These are phyloP conservation scores for Adansonia rubrostipa DNA, from an alignment of 441 rosid species.

Conservation along the genomic window DNA sequence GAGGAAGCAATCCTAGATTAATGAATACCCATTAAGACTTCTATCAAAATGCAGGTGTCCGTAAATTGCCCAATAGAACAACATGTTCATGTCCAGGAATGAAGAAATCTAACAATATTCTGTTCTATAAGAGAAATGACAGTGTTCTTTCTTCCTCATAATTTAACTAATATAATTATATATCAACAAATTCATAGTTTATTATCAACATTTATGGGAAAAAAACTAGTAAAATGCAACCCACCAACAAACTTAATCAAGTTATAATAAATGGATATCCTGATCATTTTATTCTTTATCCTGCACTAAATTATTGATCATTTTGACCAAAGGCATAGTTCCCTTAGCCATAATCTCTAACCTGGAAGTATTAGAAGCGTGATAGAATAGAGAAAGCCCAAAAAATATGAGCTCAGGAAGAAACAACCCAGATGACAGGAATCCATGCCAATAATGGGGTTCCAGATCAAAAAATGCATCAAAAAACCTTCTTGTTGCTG, in stretches of 20 bases:
- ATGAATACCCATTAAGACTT: not conserved
- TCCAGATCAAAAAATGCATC: slow-evolving; percentile 83
- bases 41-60: slow-evolving; percentile 1
- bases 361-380: slow-evolving; percentile 87
- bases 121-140: not conserved
- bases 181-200: not conserved
- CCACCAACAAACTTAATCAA: slow-evolving; percentile 19
- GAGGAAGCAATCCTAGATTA: not conserved
- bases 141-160: not conserved
- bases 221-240: slow-evolving; percentile 22
- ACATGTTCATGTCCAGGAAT: not conserved
- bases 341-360: slow-evolving; percentile 95
- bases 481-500: slow-evolving; percentile 84
- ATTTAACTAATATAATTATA: not conserved
- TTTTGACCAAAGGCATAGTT: slow-evolving; percentile 79
- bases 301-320: slow-evolving; percentile 77
- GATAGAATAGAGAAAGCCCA: slow-evolving; percentile 78
- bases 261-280: slow-evolving; percentile 23
- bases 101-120: not conserved
- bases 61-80: not conserved
- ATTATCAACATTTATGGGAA: slow-evolving; percentile 1
- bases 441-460: slow-evolving; percentile 96
- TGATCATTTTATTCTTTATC: slow-evolving; percentile 65
- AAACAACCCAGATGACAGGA: slow-evolving; percentile 88
- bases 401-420: slow-evolving; percentile 78